Evolutionary conservation across 805 yeast genomes (phyloP).

Genomic region (Cyberlindnera xishuangbannaensis): DNA sequence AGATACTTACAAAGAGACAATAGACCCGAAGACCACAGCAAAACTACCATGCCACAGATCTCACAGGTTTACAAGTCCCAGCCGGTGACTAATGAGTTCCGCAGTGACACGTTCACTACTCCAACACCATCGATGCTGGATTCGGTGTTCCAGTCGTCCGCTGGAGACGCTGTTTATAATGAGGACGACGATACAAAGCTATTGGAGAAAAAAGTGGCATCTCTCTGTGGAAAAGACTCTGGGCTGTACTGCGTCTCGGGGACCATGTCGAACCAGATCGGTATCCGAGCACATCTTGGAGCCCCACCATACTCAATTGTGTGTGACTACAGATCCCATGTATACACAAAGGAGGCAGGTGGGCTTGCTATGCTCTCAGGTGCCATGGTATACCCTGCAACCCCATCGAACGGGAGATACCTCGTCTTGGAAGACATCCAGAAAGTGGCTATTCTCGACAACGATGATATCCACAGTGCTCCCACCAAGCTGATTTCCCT

Average conservation of each 20-base stretch:
- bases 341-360: constrained; percentile 79
- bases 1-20: no score
- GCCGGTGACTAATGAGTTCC: constrained; percentile 38
- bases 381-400: constrained; percentile 87
- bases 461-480: constrained; percentile 79
- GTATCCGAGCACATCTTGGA: constrained; percentile 64
- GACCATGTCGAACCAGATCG: constrained; percentile 86
- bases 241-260: constrained; percentile 86
- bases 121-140: constrained; percentile 74
- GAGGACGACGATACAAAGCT: constrained; percentile 70
- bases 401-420: constrained; percentile 67
- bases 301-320: constrained; percentile 83
- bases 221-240: constrained; percentile 71
- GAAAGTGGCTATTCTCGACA: constrained; percentile 53
- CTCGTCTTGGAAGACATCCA: constrained; percentile 74
- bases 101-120: constrained; percentile 87
- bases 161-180: constrained; percentile 84
- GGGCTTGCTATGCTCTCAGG: constrained; percentile 85
- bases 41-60: no score
- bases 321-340: constrained; percentile 82
- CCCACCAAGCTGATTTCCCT: constrained; percentile 79
- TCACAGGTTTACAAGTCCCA: no score
- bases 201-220: constrained; percentile 60
- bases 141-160: constrained; percentile 50
- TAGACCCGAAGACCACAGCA: no score